Evolutionary conservation across 2,329 filamentous ascomycete species (phyloP), one percentile per base, ranked within the genome.

Genomic region (Cryphonectria nitschkei): DNA sequence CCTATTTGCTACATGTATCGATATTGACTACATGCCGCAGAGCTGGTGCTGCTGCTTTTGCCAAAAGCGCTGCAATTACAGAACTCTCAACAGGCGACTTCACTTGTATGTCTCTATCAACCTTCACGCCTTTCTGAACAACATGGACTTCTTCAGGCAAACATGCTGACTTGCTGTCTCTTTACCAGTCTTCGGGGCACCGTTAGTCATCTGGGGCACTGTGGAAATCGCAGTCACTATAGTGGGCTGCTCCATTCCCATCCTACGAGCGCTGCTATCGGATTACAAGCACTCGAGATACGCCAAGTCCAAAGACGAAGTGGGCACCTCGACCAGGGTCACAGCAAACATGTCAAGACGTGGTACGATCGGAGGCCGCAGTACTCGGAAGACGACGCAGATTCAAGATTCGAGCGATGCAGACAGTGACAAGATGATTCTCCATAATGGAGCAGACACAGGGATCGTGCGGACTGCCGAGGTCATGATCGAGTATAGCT

Each of bases 141-240:
- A 7, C 11, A 11, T 32, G 32, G 26, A 14, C 52, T 6, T 2
- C 1, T 13, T 14, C 29, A 1, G 16, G 34, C 19, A 19, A 37
- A n/a, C 4, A 13, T 26, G 8, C 58, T 61, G 19, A 61, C 34
- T 19, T 60, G 32, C 56, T 11, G 19, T 2, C 7, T 26, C 13
- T 61, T 14, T 50, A 5, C 13, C 4, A 67, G 65, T 67, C n/a
- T 32, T 41, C 34, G 65, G 65, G 2, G 14, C 32, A 19, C 34
- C 41, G 19, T n/a, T 67, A 16, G 29, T 52, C 1, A 41, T 67
- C 34, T 39, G 43, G 34, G 65, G 65, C 14, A 67, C 65, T 7
- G 65, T 39, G 13, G 65, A 67, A 14, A 43, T 46, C 34, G 41
- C 65, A 32, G 50, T 67, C 16, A 67, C 65, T 19, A 58, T 67